Base-by-base conservation (phyloP, 2,329 filamentous ascomycete species). In the Epichloe uncinata region DNA sequence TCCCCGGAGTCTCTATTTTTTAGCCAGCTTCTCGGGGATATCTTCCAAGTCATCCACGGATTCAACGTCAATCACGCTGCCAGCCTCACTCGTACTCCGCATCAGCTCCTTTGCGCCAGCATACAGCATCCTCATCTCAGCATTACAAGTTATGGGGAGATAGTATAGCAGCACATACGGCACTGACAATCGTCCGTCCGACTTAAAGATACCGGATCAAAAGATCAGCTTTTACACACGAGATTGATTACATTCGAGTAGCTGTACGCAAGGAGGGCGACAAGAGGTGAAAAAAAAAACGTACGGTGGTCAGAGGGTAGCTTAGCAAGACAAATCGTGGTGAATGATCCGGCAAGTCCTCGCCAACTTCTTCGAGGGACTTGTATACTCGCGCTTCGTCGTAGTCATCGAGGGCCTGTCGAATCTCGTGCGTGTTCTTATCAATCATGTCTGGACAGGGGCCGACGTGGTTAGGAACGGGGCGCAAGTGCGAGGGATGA, bases 121-220 rank as follows among this genome's bases (percentile, higher is more conserved):
- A 66, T 97, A 98, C 63, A 93, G 73, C 93, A 97, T 97, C 58
- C 87, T 81, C 62, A 85, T 73, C 62, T 90, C 86, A 57, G 77
- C 80, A 65, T 95, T 96, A 70, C 87, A 93, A 45, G 91, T 96
- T 47, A 84, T 85, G 7, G 93, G 93, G 20, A 97, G 81, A 70
- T 95, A 97, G 73, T 95, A 96, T 20, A 98, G 71, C 64, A 97
- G 79, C 44, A 96, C 88, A 65, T 98, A 98, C 9, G 93, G 93
- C 3, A 95, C 89, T 5, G 87, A 85, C 42, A 89, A 67, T 30
- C 93, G 82, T 50, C 93, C 93, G 48, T 86, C 89, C 42, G 82
- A 73, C 87, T 94, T 36, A 33, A 3, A 15, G 30, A 4, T 30
- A 9, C 26, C 8, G 8, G 26, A 30, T 30, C 26, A 8, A 30